Percentiles rank a stretch among this genome's conserved stretches.
These are phyloP conservation scores for Cystobasidium pallidum DNA, from an alignment of 1,284 basidiomycete genomes.

Conservation along the genomic window DNA sequence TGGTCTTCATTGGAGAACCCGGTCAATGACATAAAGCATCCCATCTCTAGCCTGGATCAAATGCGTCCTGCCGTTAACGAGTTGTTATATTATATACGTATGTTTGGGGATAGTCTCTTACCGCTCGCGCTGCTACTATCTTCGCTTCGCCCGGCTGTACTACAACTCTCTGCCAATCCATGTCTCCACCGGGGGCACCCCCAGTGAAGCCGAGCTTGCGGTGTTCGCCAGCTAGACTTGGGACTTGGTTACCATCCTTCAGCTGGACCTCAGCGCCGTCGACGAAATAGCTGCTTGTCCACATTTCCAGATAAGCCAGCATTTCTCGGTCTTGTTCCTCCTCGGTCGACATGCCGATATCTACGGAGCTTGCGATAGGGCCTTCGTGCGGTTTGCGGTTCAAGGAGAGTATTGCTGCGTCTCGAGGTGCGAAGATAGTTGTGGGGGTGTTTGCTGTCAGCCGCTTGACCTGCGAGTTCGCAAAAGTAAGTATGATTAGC, in stretches of 20 bases:
- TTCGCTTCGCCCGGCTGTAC: constrained; percentile 32
- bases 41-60: constrained; percentile 36
- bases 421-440: constrained; percentile 37
- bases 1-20: constrained; percentile 6
- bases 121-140: constrained; percentile 30
- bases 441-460: constrained; percentile 10
- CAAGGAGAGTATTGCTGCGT: constrained; percentile 26
- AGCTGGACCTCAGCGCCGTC: constrained; percentile 30
- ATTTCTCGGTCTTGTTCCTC: constrained; percentile 31
- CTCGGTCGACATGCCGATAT: background rate
- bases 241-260: background rate
- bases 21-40: constrained; percentile 25
- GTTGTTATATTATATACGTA: no score
- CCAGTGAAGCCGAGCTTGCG: constrained; percentile 20
- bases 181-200: background rate
- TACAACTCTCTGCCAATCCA: constrained; percentile 32
- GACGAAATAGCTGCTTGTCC: constrained; percentile 32
- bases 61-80: no score
- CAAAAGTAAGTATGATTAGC: background rate
- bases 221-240: constrained; percentile 17
- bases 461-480: constrained; percentile 7
- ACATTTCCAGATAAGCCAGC: constrained; percentile 30
- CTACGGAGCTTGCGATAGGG: background rate
- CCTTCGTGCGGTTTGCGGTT: constrained; percentile 34
- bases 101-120: constrained; percentile 2